Evolutionary conservation across 179 eudicot genomes (phyloP).

Genomic region (Actinidia polygama): DNA sequence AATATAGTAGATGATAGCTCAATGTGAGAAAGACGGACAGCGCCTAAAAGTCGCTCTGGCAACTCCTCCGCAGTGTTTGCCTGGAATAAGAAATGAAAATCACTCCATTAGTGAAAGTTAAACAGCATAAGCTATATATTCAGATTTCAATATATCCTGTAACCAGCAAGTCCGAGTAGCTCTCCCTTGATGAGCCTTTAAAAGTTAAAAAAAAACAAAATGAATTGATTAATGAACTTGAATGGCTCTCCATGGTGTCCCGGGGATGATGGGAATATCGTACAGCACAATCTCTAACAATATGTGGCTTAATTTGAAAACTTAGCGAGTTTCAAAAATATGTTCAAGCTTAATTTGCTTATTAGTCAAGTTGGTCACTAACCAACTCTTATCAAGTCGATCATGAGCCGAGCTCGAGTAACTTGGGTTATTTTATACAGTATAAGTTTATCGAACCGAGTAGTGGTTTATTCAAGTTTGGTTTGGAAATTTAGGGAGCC

Average conservation of each 20-base stretch:
- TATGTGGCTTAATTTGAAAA: background rate
- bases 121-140: background rate
- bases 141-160: background rate
- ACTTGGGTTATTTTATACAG: too few species aligned
- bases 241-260: background rate
- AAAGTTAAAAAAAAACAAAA: background rate
- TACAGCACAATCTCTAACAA: background rate
- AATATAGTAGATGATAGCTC: conserved; percentile 88
- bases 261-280: background rate
- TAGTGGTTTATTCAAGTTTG: too few species aligned
- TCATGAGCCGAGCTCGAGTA: too few species aligned
- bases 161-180: background rate
- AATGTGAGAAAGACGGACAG: conserved; percentile 89
- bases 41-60: conserved; percentile 93
- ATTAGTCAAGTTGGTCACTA: too few species aligned
- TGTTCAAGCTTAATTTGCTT: too few species aligned
- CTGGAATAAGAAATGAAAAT: conserved; percentile 38
- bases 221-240: background rate
- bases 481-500: too few species aligned
- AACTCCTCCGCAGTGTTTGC: conserved; percentile 83
- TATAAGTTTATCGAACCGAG: too few species aligned
- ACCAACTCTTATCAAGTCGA: too few species aligned
- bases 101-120: conserved; percentile 13
- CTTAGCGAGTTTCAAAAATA: too few species aligned
- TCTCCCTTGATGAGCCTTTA: too few species aligned